phyloP scores from a whole-genome alignment of 129 eudicot genomes.

The Chrysanthemum lavandulifolium region DNA sequence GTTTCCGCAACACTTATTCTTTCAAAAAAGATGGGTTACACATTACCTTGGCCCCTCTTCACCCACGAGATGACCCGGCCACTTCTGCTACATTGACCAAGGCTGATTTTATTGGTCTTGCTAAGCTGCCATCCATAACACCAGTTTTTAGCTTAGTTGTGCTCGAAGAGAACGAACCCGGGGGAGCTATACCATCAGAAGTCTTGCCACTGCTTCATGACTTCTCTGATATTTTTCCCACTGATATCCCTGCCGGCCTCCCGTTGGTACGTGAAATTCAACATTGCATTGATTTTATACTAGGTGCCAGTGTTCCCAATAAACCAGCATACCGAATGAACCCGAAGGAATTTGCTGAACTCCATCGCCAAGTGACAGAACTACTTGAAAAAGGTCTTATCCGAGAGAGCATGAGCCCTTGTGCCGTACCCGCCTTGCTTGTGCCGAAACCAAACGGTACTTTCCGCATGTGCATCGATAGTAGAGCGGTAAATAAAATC shows the following conservation, averaged over 20 bases:
- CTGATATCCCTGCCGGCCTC: background rate
- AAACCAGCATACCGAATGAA: background rate
- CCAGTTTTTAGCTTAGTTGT: background rate
- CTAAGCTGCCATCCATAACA: background rate
- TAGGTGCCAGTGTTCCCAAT: background rate
- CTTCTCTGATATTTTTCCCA: background rate
- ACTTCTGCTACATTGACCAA: background rate
- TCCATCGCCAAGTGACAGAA: background rate
- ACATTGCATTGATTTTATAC: background rate
- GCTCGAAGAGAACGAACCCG: background rate
- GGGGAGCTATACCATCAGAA: background rate
- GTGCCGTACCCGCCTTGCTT: background rate
- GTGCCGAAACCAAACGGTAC: background rate
- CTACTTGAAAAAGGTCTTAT: background rate
- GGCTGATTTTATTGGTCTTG: background rate
- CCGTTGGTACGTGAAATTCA: background rate
- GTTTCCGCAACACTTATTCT: background rate
- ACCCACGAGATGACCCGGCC: background rate
- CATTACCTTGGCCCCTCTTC: background rate
- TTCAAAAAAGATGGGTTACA: background rate
- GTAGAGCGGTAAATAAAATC: background rate
- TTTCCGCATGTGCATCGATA: background rate
- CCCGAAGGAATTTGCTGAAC: too few relatives aligned
- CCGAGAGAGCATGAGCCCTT: background rate
- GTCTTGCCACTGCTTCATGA: background rate